phyloP scores from a whole-genome alignment of 371 early-diverging fungal genomes.

The Mortierella sp. region DNA sequence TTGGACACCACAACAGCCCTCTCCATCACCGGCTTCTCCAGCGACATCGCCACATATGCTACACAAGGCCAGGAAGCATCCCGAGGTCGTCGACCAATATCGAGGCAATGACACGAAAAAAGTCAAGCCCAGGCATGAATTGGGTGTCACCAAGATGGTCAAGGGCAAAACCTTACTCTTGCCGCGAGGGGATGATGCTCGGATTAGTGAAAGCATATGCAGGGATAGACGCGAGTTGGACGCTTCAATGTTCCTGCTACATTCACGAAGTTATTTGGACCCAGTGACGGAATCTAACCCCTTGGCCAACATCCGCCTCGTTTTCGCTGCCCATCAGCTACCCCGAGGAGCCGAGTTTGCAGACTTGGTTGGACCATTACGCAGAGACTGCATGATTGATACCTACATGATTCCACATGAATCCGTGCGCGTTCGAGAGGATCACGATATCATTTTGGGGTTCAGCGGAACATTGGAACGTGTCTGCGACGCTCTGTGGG shows the following conservation, averaged over 20 bases:
- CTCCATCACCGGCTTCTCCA: too few relatives aligned
- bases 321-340: slow-evolving; percentile 32
- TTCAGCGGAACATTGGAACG: slow-evolving; percentile 26
- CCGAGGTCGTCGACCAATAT: too few relatives aligned
- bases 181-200: slow-evolving; percentile 1
- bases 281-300: slow-evolving; percentile 7
- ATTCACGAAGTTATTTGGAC: slow-evolving; percentile 22
- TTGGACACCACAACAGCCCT: not conserved
- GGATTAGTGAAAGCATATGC: not conserved
- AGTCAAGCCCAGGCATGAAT: not conserved
- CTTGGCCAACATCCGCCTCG: slow-evolving; percentile 26
- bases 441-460: slow-evolving; percentile 36
- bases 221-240: not conserved
- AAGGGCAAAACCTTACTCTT: not conserved
- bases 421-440: slow-evolving; percentile 2
- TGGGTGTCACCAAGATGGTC: not conserved
- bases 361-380: slow-evolving; percentile 5
- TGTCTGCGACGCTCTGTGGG: slow-evolving; percentile 9
- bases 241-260: slow-evolving; percentile 6
- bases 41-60: not conserved
- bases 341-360: slow-evolving; percentile 33
- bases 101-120: not conserved
- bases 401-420: slow-evolving; percentile 45
- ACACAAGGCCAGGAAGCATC: not conserved
- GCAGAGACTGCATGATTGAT: slow-evolving; percentile 14